Evolutionary conservation across 768 basidiomycete species (phyloP), one percentile per base, ranked within the genome.

Genomic region (Termitomyces sp.): DNA sequence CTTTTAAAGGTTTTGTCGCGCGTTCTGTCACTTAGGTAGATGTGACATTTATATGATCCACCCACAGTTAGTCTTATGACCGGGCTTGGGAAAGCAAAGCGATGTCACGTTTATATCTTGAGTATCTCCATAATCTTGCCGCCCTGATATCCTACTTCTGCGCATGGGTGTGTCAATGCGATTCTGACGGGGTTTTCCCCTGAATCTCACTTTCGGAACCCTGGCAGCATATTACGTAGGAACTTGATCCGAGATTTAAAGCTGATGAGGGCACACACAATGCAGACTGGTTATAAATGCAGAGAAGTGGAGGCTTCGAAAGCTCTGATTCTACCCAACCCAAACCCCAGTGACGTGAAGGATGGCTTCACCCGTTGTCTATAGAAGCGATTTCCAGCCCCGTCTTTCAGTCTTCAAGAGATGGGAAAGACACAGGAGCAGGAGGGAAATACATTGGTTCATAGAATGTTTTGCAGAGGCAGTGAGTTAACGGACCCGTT

Each of bases 381-480:
- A 75, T 58, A 70, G 78, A 43, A 67, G 75, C 33, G 80, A 84
- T 54, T 50, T 84, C 40, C 62, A 64, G 38, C 64, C 67, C 45
- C 78, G 72, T 28, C 67, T 73, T 31, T 62, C 66, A 30, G 63
- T 76, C 53, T 73, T 84, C 63, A 63, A 64, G 9, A 60, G 66
- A 33, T 85, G 83, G 83, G 84, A 85, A 61, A 77, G 64, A 58
- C 61, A 71, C 61, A 72, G 78, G 54, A 74, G 80, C 58, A 71
- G 56, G 28, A 65, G 60, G 33, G 57, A 74, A 33, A 68, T 75
- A 5, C 86, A 85, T 57, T 77, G 81, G 77, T 53, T 80, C 1
- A 70, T 79, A 12, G 83, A 89, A 65, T 75, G 80, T 60, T 70
- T 86, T 41, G 85, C 85, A 9, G 87, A 89, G 68, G 69, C 73